Evolutionary conservation across 768 basidiomycete species (phyloP).

Genomic region (Boletus coccyginus): DNA sequence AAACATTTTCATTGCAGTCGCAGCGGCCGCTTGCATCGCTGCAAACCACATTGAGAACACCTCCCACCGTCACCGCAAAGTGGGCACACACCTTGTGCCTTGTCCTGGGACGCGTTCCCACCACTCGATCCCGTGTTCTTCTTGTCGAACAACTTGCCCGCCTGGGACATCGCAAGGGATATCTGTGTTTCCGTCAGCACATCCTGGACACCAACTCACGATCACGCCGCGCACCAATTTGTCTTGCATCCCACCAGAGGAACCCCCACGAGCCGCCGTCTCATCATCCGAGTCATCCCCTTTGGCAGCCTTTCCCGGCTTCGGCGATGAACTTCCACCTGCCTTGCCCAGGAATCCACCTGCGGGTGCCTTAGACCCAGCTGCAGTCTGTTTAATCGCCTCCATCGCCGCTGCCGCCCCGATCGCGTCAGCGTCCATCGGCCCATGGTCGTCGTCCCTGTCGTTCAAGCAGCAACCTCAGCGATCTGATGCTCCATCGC

Average conservation of each 20-base stretch:
- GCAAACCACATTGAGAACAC: neutral
- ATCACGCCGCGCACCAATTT: conserved; percentile 23
- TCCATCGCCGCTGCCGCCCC: conserved; percentile 32
- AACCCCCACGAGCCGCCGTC: conserved; percentile 1
- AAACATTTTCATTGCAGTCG: conserved; percentile 30
- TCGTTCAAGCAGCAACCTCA: neutral
- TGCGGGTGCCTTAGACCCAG: conserved; percentile 8
- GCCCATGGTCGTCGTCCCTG: conserved; percentile 20
- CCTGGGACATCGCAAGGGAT: conserved; percentile 31
- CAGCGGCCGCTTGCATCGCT: conserved; percentile 34
- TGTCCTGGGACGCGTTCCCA: conserved; percentile 14
- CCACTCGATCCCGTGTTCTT: conserved; percentile 24
- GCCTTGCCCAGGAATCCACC: conserved; percentile 17
- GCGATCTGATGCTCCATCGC: neutral
- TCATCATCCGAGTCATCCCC: conserved; percentile 1
- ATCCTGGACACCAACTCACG: neutral
- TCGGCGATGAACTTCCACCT: neutral
- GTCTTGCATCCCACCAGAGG: conserved; percentile 25
- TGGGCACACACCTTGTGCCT: conserved; percentile 25
- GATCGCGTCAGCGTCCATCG: conserved; percentile 27
- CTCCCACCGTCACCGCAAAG: neutral
- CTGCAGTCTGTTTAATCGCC: conserved; percentile 28
- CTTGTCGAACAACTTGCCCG: conserved; percentile 33
- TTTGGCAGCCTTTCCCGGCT: neutral
- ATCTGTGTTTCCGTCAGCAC: conserved; percentile 15